Conservation (phyloP, 2,329 filamentous ascomycete species). For the Colletotrichum sp. region DNA sequence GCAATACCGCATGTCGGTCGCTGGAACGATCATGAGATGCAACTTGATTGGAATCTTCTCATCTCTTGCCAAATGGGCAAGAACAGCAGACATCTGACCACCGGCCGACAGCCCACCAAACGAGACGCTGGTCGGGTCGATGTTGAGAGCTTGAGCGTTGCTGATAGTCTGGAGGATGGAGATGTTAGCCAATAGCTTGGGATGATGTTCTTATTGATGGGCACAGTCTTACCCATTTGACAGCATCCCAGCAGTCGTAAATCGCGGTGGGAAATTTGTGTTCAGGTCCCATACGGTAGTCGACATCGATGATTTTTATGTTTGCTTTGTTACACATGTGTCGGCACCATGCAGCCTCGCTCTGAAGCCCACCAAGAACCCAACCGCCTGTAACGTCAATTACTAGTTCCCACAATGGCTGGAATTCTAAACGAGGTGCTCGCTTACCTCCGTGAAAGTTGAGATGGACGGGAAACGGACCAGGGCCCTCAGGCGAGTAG, state of each 20-base stretch:
- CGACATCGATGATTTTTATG: slow-evolving; percentile 32
- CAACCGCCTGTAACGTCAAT: slow-evolving; percentile 22
- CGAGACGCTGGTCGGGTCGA: slow-evolving; percentile 23
- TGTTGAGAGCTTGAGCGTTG: slow-evolving; percentile 18
- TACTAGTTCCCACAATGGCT: not conserved
- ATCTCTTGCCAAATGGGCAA: slow-evolving; percentile 38
- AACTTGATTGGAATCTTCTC: slow-evolving; percentile 31
- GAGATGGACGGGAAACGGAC: slow-evolving; percentile 29
- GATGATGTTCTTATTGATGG: not conserved
- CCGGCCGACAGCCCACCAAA: slow-evolving; percentile 29
- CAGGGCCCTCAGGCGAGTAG: slow-evolving; percentile 30
- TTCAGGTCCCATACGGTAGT: slow-evolving; percentile 32
- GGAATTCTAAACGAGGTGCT: not conserved
- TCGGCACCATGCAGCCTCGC: slow-evolving; percentile 31
- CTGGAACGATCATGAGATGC: slow-evolving; percentile 35
- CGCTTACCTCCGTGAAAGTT: slow-evolving; percentile 29
- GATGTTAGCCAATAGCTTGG: not conserved
- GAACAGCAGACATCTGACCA: slow-evolving; percentile 33
- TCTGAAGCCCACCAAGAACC: slow-evolving; percentile 28
- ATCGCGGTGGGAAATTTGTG: slow-evolving; percentile 27
- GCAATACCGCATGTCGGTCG: slow-evolving; percentile 36
- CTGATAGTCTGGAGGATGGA: not conserved
- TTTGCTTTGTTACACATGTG: slow-evolving; percentile 29
- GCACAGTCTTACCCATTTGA: slow-evolving; percentile 29
- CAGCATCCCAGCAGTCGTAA: slow-evolving; percentile 30